A percentile compares a stretch with the other conserved stretches of the same genome.
phyloP scores from a whole-genome alignment of 208 protist species.

The Leishmania arabica region DNA sequence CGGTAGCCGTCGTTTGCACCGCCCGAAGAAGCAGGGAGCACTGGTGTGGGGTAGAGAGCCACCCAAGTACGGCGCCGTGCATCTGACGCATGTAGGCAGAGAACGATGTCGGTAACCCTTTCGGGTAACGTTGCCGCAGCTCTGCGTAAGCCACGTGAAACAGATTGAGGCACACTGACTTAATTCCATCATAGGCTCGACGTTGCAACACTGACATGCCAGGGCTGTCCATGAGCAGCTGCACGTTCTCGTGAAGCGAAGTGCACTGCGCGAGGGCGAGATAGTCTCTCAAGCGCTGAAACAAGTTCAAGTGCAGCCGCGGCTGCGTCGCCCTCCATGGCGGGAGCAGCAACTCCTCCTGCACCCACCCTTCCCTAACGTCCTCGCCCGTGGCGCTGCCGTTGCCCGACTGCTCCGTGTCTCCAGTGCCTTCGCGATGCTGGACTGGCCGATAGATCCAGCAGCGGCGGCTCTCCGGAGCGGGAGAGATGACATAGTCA shows the following conservation, averaged over 20 bases:
- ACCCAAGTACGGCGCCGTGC: conserved; percentile 53
- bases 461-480: conserved; percentile 25
- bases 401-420: neutral
- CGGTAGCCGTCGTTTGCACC: neutral
- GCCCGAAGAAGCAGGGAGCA: conserved; percentile 34
- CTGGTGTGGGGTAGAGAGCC: conserved; percentile 62
- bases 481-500: conserved; percentile 30
- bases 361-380: conserved; percentile 56
- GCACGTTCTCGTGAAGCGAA: conserved; percentile 41
- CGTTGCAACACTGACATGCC: conserved; percentile 80
- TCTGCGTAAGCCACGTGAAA: conserved; percentile 80
- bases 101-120: conserved; percentile 39
- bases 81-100: conserved; percentile 46
- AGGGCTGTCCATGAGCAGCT: conserved; percentile 57
- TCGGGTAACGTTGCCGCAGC: conserved; percentile 55
- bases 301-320: conserved; percentile 59
- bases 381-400: neutral
- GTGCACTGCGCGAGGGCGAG: conserved; percentile 45
- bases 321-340: conserved; percentile 40
- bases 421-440: conserved; percentile 28
- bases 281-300: conserved; percentile 70
- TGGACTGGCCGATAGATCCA: conserved; percentile 35
- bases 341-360: conserved; percentile 59
- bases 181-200: conserved; percentile 73
- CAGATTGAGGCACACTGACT: conserved; percentile 66